These are phyloP conservation scores for Yarrowia sp. DNA, from an alignment of 805 yeast species.

Conservation along the genomic window DNA sequence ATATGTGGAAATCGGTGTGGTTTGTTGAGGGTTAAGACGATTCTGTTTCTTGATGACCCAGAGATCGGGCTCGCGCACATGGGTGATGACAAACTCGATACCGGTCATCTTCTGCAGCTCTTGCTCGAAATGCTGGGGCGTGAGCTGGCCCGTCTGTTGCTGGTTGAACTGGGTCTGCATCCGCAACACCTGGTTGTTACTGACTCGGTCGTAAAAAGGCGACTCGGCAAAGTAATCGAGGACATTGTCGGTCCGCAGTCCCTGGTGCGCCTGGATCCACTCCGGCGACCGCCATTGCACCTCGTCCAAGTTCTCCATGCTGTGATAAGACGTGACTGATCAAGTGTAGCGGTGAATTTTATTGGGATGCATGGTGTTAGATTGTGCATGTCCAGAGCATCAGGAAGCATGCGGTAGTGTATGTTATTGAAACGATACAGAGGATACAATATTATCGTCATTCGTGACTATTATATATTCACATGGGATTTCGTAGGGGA, in stretches of 20 bases:
- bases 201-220: conserved; percentile 90
- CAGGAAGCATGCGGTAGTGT: no score
- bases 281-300: conserved; percentile 97
- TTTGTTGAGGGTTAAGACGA: conserved; percentile 52
- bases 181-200: conserved; percentile 89
- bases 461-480: no score
- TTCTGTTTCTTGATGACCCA: conserved; percentile 88
- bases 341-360: background rate
- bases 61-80: conserved; percentile 81
- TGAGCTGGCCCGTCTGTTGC: conserved; percentile 40
- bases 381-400: no score
- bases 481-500: no score
- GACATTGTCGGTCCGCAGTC: conserved; percentile 83
- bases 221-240: conserved; percentile 90
- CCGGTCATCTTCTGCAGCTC: conserved; percentile 80
- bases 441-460: no score
- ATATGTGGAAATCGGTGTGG: conserved; percentile 64
- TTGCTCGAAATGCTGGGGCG: conserved; percentile 42
- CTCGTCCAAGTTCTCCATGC: conserved; percentile 59
- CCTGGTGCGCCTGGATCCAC: conserved; percentile 83
- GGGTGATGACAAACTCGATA: conserved; percentile 71
- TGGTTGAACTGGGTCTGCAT: conserved; percentile 91
- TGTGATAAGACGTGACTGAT: conserved; percentile 26
- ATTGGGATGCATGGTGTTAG: background rate
- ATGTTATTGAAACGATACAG: no score